A percentile compares a stretch with the other conserved stretches of the same genome.
Conservation (phyloP, 2,329 filamentous ascomycete genomes). For the Lecanicillium sp. region DNA sequence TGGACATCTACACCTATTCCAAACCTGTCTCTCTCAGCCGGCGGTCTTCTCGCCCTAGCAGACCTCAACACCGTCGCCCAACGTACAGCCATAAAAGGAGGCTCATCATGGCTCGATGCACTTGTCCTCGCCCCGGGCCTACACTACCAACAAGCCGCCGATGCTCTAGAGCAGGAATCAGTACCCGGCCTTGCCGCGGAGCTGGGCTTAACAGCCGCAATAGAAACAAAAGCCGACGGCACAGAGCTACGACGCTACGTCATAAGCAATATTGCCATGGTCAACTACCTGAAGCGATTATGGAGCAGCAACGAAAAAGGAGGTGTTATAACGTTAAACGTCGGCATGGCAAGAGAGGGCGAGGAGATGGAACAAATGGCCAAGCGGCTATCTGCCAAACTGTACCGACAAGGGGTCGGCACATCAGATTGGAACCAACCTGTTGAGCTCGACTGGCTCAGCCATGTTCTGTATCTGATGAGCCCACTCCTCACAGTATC, state of each 20-base stretch:
- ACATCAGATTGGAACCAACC: constrained; percentile 13
- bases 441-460: constrained; percentile 34
- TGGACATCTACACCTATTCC: constrained; percentile 39
- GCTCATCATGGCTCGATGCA: constrained; percentile 46
- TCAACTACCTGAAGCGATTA: constrained; percentile 32
- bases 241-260: constrained; percentile 21
- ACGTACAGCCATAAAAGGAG: constrained; percentile 47
- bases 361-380: constrained; percentile 14
- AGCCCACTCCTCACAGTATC: constrained; percentile 37
- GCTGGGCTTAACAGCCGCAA: constrained; percentile 21
- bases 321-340: constrained; percentile 19
- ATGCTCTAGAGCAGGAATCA: constrained; percentile 35
- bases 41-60: constrained; percentile 50
- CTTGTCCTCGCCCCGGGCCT: constrained; percentile 52
- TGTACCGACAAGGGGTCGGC: background rate
- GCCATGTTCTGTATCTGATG: constrained; percentile 39
- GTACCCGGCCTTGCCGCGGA: constrained; percentile 23
- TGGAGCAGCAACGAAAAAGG: constrained; percentile 13
- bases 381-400: constrained; percentile 5
- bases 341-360: constrained; percentile 14
- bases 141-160: constrained; percentile 51
- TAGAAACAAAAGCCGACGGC: constrained; percentile 21
- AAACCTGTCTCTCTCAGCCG: constrained; percentile 36
- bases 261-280: constrained; percentile 43
- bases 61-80: constrained; percentile 48